Evolutionary conservation across 2,329 filamentous ascomycete genomes (phyloP).

Genomic region (Sphaerulina vaccinii): DNA sequence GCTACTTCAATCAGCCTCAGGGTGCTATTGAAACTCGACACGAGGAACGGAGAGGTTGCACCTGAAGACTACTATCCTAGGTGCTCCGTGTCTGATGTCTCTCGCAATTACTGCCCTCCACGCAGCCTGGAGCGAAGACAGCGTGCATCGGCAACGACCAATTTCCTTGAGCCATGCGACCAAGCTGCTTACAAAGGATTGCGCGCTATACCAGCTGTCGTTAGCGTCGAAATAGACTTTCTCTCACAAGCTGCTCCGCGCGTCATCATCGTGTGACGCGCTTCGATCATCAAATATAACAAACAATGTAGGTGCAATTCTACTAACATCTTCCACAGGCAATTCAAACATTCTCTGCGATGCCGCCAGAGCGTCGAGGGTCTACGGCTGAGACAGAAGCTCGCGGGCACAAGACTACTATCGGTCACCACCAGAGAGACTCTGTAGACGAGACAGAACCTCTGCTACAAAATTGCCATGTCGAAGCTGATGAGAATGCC

Average conservation of each 20-base stretch:
- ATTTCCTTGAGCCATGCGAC: no score
- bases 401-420: slow-evolving; percentile 3
- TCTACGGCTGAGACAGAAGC: slow-evolving; percentile 10
- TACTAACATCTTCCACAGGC: not conserved
- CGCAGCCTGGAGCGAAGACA: no score
- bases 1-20: no score
- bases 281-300: not conserved
- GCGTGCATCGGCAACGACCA: no score
- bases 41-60: no score
- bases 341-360: not conserved
- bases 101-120: no score
- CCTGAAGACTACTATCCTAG: no score
- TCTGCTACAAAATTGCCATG: slow-evolving; percentile 37
- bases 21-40: no score
- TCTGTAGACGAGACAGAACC: slow-evolving; percentile 40
- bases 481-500: slow-evolving; percentile 38
- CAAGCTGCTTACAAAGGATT: no score
- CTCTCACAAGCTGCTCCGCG: not conserved
- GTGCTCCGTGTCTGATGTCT: no score
- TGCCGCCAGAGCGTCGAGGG: slow-evolving; percentile 8
- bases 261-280: not conserved
- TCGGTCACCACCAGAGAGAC: not conserved
- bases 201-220: not conserved
- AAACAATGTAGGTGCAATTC: not conserved
- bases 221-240: not conserved